Evolutionary conservation across 2,329 filamentous ascomycete species (phyloP).

Genomic region (Colletotrichum euphorbiae): DNA sequence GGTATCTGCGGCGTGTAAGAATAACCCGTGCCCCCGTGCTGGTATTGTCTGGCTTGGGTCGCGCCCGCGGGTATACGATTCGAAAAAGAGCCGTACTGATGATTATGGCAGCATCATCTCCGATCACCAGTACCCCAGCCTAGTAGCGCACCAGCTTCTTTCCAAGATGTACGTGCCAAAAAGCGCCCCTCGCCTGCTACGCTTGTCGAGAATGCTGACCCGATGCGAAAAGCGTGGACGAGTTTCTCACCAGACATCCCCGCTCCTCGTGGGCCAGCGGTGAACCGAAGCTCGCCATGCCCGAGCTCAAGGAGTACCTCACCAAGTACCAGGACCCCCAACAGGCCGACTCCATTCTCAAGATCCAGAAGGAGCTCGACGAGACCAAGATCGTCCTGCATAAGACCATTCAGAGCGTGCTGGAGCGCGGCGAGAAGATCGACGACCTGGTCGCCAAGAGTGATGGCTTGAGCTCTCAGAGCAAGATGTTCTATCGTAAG

Average conservation of each 20-base stretch:
- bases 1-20: constrained; percentile 74
- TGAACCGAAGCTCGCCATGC: constrained; percentile 69
- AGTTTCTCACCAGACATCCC: constrained; percentile 84
- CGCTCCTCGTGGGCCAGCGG: constrained; percentile 72
- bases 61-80: neutral
- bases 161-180: constrained; percentile 64
- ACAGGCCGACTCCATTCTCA: constrained; percentile 91
- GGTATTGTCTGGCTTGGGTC: neutral
- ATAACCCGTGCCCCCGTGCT: neutral
- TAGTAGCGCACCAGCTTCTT: constrained; percentile 88
- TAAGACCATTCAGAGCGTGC: constrained; percentile 91
- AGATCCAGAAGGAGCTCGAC: constrained; percentile 96
- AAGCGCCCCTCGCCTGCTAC: neutral
- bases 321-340: constrained; percentile 84
- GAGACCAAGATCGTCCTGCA: constrained; percentile 98
- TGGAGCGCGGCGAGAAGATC: constrained; percentile 96
- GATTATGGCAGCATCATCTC: constrained; percentile 68
- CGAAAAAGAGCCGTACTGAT: neutral
- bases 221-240: constrained; percentile 68
- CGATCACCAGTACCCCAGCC: constrained; percentile 78
- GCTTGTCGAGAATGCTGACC: neutral
- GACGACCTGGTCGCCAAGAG: constrained; percentile 94
- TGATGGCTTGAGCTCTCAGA: constrained; percentile 88
- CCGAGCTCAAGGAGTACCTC: constrained; percentile 82
- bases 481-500: constrained; percentile 97